phyloP scores from a whole-genome alignment of 2,329 filamentous ascomycete species.

The Claviceps sp. region DNA sequence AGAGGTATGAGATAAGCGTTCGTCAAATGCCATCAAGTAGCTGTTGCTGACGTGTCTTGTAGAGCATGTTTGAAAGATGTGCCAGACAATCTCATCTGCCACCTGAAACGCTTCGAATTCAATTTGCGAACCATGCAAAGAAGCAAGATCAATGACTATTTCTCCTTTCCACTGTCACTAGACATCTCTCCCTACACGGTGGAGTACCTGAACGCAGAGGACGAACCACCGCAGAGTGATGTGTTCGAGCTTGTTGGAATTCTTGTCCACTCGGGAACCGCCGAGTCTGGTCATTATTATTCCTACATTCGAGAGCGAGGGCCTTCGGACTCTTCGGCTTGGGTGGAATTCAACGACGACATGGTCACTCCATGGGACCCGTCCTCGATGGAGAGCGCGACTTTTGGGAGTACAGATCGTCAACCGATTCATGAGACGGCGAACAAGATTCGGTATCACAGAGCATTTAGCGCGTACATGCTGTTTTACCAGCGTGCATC shows the following conservation, averaged over 20 bases:
- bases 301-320: slow-evolving; percentile 82
- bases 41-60: slow-evolving; percentile 7
- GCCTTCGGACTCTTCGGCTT: slow-evolving; percentile 35
- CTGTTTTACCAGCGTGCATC: slow-evolving; percentile 84
- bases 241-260: slow-evolving; percentile 90
- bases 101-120: slow-evolving; percentile 80
- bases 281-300: slow-evolving; percentile 93
- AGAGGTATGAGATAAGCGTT: slow-evolving; percentile 39
- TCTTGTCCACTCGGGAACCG: slow-evolving; percentile 82
- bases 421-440: slow-evolving; percentile 30
- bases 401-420: slow-evolving; percentile 59
- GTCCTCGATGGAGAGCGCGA: slow-evolving; percentile 55
- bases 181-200: slow-evolving; percentile 85
- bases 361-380: slow-evolving; percentile 65
- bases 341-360: slow-evolving; percentile 95
- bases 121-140: slow-evolving; percentile 64
- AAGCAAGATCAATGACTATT: slow-evolving; percentile 91
- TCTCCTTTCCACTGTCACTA: slow-evolving; percentile 71
- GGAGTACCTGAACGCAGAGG: slow-evolving; percentile 57
- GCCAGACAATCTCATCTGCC: slow-evolving; percentile 89
- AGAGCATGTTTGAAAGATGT: slow-evolving; percentile 85
- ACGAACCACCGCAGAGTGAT: slow-evolving; percentile 45
- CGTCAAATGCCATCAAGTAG: neutral
- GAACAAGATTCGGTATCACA: slow-evolving; percentile 41
- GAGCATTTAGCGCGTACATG: slow-evolving; percentile 88